Conservation (phyloP, 768 basidiomycete genomes). For the Boletus coccyginus region DNA sequence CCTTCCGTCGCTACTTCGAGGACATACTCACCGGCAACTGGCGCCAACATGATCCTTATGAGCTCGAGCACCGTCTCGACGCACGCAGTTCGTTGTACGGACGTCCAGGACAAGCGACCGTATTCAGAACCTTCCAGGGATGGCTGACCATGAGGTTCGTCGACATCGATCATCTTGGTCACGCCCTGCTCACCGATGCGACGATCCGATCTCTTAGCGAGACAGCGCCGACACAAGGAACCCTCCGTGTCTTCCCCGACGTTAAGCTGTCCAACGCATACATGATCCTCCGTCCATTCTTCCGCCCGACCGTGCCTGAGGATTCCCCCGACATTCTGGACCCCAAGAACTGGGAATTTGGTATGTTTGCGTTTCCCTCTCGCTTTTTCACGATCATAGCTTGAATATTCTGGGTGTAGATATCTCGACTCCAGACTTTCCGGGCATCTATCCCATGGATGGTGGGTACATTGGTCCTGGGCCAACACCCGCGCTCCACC, state of each 20-base stretch:
- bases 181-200: neutral
- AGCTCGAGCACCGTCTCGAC: conserved; percentile 54
- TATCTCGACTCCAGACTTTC: conserved; percentile 47
- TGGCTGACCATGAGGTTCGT: conserved; percentile 67
- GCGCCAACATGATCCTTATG: conserved; percentile 65
- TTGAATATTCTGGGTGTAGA: conserved; percentile 33
- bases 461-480: conserved; percentile 37
- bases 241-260: conserved; percentile 65
- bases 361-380: conserved; percentile 20
- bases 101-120: conserved; percentile 48
- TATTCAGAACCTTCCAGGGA: conserved; percentile 71
- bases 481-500: conserved; percentile 57
- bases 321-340: conserved; percentile 44
- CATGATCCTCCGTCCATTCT: conserved; percentile 74
- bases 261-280: conserved; percentile 68
- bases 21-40: conserved; percentile 63
- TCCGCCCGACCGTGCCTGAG: conserved; percentile 45
- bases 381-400: conserved; percentile 22
- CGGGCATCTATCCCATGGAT: conserved; percentile 38
- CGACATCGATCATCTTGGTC: neutral
- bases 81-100: conserved; percentile 66
- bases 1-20: conserved; percentile 56
- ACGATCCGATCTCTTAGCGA: conserved; percentile 37
- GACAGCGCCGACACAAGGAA: conserved; percentile 68
- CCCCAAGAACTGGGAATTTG: conserved; percentile 54